These are phyloP conservation scores for Tylopilus felleus DNA, from an alignment of 768 basidiomycete genomes.

Conservation along the genomic window DNA sequence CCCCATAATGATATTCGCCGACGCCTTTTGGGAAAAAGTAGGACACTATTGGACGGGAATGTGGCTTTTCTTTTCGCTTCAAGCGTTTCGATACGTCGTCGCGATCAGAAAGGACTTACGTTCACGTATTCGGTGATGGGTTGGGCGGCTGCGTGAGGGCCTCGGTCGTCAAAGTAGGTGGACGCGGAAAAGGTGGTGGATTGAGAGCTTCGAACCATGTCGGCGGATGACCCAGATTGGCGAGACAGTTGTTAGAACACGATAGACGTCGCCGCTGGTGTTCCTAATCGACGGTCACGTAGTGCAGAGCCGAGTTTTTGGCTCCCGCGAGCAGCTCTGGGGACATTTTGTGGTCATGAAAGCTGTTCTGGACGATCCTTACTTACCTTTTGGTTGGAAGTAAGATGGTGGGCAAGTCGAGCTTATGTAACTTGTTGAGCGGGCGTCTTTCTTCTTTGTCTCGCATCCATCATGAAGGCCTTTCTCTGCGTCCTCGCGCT, in stretches of 20 bases:
- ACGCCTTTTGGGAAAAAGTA: constrained; percentile 96
- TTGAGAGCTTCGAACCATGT: constrained; percentile 38
- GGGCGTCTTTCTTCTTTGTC: no score
- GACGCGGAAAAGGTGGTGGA: constrained; percentile 65
- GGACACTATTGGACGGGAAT: constrained; percentile 75
- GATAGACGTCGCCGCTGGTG: no score
- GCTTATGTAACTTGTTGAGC: constrained; percentile 17
- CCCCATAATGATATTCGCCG: constrained; percentile 95
- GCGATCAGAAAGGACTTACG: constrained; percentile 41
- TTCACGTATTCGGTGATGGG: constrained; percentile 79
- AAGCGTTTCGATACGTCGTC: constrained; percentile 3
- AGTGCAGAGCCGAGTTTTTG: not conserved
- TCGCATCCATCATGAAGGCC: constrained; percentile 16
- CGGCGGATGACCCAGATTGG: not conserved
- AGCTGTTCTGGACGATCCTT: no score
- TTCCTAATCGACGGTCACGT: not conserved
- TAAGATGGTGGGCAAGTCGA: not conserved
- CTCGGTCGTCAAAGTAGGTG: constrained; percentile 75
- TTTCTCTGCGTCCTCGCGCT: constrained; percentile 16
- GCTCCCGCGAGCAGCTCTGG: not conserved
- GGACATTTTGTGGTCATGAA: no score
- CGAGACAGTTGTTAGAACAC: no score
- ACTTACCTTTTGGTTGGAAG: no score
- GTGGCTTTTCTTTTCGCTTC: constrained; percentile 25
- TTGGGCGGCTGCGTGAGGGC: constrained; percentile 64